phyloP scores from a whole-genome alignment of 306 rosid species.

The Ormosia semicastrata region DNA sequence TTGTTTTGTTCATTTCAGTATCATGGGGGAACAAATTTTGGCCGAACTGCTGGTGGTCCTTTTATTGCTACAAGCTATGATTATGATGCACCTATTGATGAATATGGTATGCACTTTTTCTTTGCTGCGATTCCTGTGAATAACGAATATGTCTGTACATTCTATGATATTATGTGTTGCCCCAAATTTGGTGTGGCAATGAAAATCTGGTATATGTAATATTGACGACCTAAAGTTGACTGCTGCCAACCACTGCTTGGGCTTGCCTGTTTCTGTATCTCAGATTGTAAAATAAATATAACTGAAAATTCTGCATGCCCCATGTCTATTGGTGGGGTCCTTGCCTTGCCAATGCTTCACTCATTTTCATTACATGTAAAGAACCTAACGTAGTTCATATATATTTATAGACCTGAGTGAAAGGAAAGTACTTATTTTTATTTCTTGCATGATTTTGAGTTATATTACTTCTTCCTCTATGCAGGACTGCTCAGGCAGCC shows the following conservation, averaged over 20 bases:
- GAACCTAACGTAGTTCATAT: neutral
- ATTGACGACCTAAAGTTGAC: slow-evolving; percentile 9
- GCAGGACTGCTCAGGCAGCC: slow-evolving; percentile 87
- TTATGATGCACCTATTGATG: slow-evolving; percentile 97
- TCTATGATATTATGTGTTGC: neutral
- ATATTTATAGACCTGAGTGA: neutral
- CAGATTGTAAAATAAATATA: neutral
- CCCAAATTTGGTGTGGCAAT: neutral
- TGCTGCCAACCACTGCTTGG: neutral
- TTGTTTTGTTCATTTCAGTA: slow-evolving; percentile 53
- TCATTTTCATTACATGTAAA: neutral
- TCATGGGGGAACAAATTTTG: slow-evolving; percentile 97
- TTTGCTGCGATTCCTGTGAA: neutral
- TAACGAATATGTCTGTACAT: neutral
- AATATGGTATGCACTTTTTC: slow-evolving; percentile 63
- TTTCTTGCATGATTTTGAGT: slow-evolving; percentile 20
- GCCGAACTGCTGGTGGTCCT: slow-evolving; percentile 99
- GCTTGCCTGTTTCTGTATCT: neutral
- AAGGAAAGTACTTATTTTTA: neutral
- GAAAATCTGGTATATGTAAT: neutral
- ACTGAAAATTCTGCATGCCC: neutral
- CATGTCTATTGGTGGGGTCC: neutral
- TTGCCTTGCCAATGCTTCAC: neutral
- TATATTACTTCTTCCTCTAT: neutral
- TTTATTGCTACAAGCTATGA: slow-evolving; percentile 95